These are phyloP conservation scores for Yarrowia porcina DNA, from an alignment of 805 yeast genomes.

Conservation along the genomic window DNA sequence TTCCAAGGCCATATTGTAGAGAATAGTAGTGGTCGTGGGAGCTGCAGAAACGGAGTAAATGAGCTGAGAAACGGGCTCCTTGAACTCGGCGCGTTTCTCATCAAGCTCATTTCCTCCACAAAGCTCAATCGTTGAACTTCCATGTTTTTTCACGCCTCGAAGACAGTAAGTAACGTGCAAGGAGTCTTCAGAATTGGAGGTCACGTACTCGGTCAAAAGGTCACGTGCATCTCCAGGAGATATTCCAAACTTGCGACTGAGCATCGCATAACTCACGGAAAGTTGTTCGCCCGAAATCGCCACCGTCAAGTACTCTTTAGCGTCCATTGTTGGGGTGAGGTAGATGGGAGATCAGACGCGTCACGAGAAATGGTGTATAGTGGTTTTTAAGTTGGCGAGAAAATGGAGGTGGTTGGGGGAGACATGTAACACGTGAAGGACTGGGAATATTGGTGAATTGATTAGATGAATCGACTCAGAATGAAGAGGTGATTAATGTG, in stretches of 20 bases:
- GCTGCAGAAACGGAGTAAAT: constrained; percentile 9
- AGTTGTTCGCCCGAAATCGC: constrained; percentile 12
- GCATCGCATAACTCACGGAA: neutral
- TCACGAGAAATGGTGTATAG: neutral
- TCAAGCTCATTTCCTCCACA: neutral
- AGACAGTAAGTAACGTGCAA: neutral
- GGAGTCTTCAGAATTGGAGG: neutral
- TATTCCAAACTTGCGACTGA: neutral
- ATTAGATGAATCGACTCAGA: no score
- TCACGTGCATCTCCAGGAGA: neutral
- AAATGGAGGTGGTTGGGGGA: no score
- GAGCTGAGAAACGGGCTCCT: neutral
- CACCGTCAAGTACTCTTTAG: constrained; percentile 18
- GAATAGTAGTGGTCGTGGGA: neutral
- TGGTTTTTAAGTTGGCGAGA: neutral
- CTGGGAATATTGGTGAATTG: no score
- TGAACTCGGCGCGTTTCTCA: neutral
- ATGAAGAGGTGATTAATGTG: no score
- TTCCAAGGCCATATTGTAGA: constrained; percentile 6
- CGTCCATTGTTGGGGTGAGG: neutral
- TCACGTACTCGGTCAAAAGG: neutral
- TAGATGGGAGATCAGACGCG: neutral
- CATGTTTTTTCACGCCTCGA: neutral
- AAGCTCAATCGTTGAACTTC: neutral
- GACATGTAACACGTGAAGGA: no score